These are phyloP conservation scores for Astraeus odoratus DNA, from an alignment of 768 basidiomycete species.

Conservation along the genomic window DNA sequence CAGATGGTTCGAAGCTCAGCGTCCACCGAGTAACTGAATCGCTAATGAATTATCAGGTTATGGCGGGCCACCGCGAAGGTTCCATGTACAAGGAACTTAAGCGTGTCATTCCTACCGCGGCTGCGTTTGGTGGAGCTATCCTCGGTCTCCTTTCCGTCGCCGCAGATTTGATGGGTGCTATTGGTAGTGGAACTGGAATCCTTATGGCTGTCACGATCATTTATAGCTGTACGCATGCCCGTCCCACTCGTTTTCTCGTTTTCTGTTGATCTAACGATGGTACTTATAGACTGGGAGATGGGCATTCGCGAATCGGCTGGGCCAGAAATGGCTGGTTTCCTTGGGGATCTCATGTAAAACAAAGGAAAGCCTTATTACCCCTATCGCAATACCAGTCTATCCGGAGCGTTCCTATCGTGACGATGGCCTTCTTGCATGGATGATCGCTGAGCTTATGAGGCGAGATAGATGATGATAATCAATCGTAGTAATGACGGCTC, in stretches of 20 bases:
- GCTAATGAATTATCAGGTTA: constrained; percentile 38
- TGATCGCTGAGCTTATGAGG: too few relatives aligned
- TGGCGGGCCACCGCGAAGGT: constrained; percentile 90
- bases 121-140: constrained; percentile 95
- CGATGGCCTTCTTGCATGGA: too few relatives aligned
- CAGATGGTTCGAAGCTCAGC: constrained; percentile 59
- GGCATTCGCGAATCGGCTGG: constrained; percentile 75
- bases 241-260: not conserved
- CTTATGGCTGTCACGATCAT: constrained; percentile 98
- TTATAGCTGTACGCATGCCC: constrained; percentile 52
- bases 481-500: too few relatives aligned
- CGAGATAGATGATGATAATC: too few relatives aligned
- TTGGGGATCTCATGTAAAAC: constrained; percentile 68
- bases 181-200: constrained; percentile 93
- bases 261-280: not conserved
- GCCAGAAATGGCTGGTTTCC: constrained; percentile 65
- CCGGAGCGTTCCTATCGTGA: too few relatives aligned
- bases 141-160: constrained; percentile 86
- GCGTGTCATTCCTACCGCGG: constrained; percentile 95
- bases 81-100: constrained; percentile 99
- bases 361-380: not conserved
- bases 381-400: not conserved
- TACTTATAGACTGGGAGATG: constrained; percentile 79
- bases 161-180: constrained; percentile 93
- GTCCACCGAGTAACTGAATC: constrained; percentile 4